A percentile compares a stretch with the other conserved stretches of the same genome.
Conservation (phyloP, 75 land plant species). For the Ceratopteris richardii region DNA sequence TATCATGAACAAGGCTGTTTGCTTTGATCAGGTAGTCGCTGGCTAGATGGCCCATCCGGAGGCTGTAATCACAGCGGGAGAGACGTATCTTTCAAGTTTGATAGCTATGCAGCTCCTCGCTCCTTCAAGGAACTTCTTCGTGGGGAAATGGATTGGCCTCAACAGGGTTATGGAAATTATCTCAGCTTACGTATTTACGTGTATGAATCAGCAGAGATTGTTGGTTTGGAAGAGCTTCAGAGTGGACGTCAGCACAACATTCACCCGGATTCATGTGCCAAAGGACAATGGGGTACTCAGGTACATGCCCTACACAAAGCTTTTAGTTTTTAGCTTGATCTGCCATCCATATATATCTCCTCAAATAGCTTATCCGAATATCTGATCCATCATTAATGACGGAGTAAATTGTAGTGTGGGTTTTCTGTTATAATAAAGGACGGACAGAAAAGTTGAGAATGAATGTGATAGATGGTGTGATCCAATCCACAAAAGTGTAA, state of each 20-base stretch:
- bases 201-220: constrained; percentile 70
- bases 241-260: constrained; percentile 68
- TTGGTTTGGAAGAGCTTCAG: constrained; percentile 55
- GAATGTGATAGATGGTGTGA: no score
- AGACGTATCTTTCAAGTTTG: neutral
- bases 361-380: no score
- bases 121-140: neutral
- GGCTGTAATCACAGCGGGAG: neutral
- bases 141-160: constrained; percentile 36
- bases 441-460: no score
- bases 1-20: neutral
- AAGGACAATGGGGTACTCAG: constrained; percentile 99
- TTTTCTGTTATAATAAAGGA: no score
- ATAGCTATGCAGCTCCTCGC: neutral
- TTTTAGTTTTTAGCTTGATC: neutral
- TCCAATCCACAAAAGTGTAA: no score
- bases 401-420: no score
- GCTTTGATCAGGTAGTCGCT: neutral
- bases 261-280: constrained; percentile 45
- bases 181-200: constrained; percentile 67
- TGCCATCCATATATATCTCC: no score
- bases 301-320: constrained; percentile 17
- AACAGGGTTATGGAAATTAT: constrained; percentile 49
- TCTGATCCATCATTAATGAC: no score
- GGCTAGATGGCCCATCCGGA: neutral